Conservation (phyloP, 2,329 filamentous ascomycete species). For the Paramyrothecium roridum region DNA sequence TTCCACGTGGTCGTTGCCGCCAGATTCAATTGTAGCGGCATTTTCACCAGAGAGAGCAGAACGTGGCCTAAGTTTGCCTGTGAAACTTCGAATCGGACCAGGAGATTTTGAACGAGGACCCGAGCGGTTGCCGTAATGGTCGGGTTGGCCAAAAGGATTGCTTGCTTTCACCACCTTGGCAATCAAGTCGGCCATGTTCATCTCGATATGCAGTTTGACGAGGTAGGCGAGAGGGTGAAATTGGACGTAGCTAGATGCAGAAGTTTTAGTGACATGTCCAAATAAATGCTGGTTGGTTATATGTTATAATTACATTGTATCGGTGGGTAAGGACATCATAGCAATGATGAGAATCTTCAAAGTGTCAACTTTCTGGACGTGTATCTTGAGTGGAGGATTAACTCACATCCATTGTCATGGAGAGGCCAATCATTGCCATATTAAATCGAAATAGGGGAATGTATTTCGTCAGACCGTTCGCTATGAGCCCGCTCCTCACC, state of each 20-base stretch:
- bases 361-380: slow-evolving; percentile 4
- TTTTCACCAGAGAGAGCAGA: too few relatives aligned
- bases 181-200: slow-evolving; percentile 51
- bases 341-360: slow-evolving; percentile 17
- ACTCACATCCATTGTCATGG: slow-evolving; percentile 20
- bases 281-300: background rate
- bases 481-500: slow-evolving; percentile 41
- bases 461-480: slow-evolving; percentile 46
- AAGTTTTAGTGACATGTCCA: slow-evolving; percentile 10
- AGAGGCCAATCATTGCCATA: slow-evolving; percentile 17
- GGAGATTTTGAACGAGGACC: background rate
- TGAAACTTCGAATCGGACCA: too few relatives aligned
- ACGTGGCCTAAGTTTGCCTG: too few relatives aligned
- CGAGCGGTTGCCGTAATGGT: slow-evolving; percentile 18
- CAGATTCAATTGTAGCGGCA: too few relatives aligned
- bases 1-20: too few relatives aligned
- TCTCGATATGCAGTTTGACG: slow-evolving; percentile 51
- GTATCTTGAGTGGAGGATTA: accelerated
- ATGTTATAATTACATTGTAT: slow-evolving; percentile 14
- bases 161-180: slow-evolving; percentile 28
- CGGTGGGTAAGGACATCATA: slow-evolving; percentile 21
- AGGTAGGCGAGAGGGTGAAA: slow-evolving; percentile 50
- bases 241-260: slow-evolving; percentile 31
- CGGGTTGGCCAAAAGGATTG: slow-evolving; percentile 13
- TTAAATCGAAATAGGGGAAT: slow-evolving; percentile 35